These are phyloP conservation scores for Daldinia vernicosa DNA, from an alignment of 495 filamentous ascomycete species.

Conservation along the genomic window DNA sequence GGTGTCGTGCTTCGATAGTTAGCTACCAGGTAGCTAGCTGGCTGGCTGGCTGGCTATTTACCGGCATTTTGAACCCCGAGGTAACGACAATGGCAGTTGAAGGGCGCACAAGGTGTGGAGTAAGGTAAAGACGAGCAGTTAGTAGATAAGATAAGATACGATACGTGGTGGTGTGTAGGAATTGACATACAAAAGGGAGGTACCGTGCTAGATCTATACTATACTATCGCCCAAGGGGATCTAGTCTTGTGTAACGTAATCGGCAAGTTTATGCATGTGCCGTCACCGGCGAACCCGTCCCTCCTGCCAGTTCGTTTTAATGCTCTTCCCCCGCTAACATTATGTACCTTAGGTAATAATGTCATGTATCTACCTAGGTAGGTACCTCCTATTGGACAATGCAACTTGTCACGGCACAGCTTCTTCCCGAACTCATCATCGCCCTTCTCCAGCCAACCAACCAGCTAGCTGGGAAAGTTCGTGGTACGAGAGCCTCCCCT, in stretches of 20 bases:
- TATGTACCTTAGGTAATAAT: not conserved
- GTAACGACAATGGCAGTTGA: conserved; percentile 15
- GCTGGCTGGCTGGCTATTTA: too few species aligned
- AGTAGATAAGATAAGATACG: not conserved
- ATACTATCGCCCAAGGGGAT: not conserved
- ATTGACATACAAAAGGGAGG: not conserved
- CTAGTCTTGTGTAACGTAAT: not conserved
- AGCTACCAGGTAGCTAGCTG: too few species aligned
- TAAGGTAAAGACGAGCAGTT: not conserved
- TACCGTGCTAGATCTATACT: not conserved
- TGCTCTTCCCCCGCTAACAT: not conserved
- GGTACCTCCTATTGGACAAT: not conserved
- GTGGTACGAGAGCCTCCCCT: conserved; percentile 18
- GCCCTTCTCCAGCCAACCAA: not conserved
- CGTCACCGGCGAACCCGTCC: not conserved
- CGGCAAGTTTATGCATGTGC: conserved; percentile 1
- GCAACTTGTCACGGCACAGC: not conserved
- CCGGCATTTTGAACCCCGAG: conserved; percentile 24
- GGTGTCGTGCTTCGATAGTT: conserved; percentile 15
- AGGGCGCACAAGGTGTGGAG: conserved; percentile 9
- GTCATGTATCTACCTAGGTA: too few species aligned
- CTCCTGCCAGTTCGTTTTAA: conserved; percentile 1
- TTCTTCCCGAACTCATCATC: conserved; percentile 1
- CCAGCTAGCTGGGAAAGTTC: not conserved
- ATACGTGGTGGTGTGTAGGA: not conserved